Percentiles rank a stretch among this genome's conserved stretches.
Evolutionary conservation across 805 yeast species (phyloP).

Genomic region (Alloascoidea hylecoeti): DNA sequence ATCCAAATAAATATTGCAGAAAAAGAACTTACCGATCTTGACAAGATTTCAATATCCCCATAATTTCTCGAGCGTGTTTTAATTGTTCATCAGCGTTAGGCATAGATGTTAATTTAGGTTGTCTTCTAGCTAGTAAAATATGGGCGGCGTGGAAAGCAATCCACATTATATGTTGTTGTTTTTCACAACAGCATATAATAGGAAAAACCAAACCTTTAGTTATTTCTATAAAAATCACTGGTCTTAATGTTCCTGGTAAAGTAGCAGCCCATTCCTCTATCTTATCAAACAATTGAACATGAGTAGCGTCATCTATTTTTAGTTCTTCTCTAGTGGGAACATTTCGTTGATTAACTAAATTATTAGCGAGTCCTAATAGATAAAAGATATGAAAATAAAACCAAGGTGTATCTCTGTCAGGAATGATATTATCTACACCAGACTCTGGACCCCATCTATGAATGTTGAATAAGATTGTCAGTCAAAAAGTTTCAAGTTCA

Average conservation of each 20-base stretch:
- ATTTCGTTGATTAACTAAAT: not conserved
- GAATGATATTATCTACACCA: too few species aligned
- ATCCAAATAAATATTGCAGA: not conserved
- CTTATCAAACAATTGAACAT: not conserved
- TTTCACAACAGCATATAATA: not conserved
- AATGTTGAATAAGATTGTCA: too few species aligned
- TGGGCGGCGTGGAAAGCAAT: not conserved
- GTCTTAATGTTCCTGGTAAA: not conserved
- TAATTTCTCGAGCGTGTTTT: not conserved
- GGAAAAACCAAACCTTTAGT: not conserved
- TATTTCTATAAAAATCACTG: too few species aligned
- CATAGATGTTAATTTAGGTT: not conserved
- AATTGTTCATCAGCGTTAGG: not conserved
- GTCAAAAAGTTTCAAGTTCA: too few species aligned
- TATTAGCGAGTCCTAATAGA: not conserved
- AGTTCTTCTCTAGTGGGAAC: not conserved
- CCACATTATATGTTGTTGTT: not conserved
- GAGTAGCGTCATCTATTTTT: not conserved
- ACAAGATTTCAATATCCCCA: not conserved
- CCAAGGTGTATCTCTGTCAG: not conserved
- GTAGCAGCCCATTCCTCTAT: too few species aligned
- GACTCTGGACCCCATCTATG: not conserved
- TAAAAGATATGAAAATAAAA: not conserved
- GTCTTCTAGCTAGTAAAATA: not conserved
- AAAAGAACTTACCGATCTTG: not conserved